Percentiles rank a stretch among this genome's conserved stretches.
These are phyloP conservation scores for Leishmania martiniquensis DNA, from an alignment of 208 protist species.

Conservation along the genomic window DNA sequence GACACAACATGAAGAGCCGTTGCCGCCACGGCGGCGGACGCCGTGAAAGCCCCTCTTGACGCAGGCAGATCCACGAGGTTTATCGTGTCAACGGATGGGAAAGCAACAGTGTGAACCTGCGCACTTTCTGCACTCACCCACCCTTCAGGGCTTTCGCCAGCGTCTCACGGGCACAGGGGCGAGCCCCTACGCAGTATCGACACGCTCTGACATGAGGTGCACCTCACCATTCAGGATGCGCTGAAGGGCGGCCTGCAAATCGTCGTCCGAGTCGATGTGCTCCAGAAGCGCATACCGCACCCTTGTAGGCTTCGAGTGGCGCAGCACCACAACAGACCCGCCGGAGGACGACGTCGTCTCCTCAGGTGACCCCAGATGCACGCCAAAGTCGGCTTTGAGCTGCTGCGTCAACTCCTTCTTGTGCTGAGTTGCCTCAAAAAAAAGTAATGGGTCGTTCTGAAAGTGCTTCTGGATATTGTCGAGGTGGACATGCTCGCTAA, in stretches of 20 bases:
- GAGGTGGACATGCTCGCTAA: constrained; percentile 39
- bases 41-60: too few relatives aligned
- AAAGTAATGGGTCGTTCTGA: constrained; percentile 65
- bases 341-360: not conserved
- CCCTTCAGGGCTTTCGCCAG: not conserved
- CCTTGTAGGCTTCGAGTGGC: constrained; percentile 29
- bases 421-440: constrained; percentile 54
- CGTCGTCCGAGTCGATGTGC: constrained; percentile 23
- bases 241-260: constrained; percentile 31
- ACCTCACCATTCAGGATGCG: constrained; percentile 36
- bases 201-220: constrained; percentile 7
- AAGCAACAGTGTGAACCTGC: not conserved
- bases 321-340: constrained; percentile 35
- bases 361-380: not conserved
- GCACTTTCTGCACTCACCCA: not conserved
- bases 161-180: too few relatives aligned
- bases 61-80: too few relatives aligned
- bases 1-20: too few relatives aligned
- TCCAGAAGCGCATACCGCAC: constrained; percentile 30
- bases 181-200: not conserved
- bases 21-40: not conserved
- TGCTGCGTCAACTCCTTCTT: constrained; percentile 7
- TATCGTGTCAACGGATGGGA: not conserved
- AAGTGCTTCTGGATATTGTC: constrained; percentile 39
- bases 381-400: constrained; percentile 21